Evolutionary conservation across 1,284 basidiomycete species (phyloP).

Genomic region (Bjerkandera adusta): DNA sequence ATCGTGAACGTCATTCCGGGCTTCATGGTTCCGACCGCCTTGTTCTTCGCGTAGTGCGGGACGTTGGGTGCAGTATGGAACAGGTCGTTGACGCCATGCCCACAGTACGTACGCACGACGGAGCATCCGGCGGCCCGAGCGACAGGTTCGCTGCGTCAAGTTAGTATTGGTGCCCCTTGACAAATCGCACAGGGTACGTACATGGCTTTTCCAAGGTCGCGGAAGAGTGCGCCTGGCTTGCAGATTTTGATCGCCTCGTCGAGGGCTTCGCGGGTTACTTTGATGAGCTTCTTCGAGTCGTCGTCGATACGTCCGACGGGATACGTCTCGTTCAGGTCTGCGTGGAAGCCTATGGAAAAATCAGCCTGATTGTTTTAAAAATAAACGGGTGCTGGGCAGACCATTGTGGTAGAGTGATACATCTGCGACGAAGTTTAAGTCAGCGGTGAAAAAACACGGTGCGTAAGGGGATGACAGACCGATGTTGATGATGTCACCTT

Average conservation of each 20-base stretch:
- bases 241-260: slow-evolving; percentile 89
- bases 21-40: slow-evolving; percentile 81
- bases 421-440: slow-evolving; percentile 37
- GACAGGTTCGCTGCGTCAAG: slow-evolving; percentile 66
- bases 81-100: slow-evolving; percentile 86
- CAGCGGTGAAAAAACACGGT: neutral
- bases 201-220: slow-evolving; percentile 83
- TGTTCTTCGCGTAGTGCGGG: slow-evolving; percentile 88
- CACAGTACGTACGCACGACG: slow-evolving; percentile 86
- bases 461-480: slow-evolving; percentile 42
- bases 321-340: slow-evolving; percentile 89
- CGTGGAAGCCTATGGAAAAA: slow-evolving; percentile 71
- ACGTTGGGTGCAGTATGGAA: slow-evolving; percentile 79
- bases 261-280: slow-evolving; percentile 75
- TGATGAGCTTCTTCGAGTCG: slow-evolving; percentile 80
- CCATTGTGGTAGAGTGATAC: slow-evolving; percentile 70
- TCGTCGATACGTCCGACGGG: slow-evolving; percentile 86
- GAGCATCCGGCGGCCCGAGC: slow-evolving; percentile 79
- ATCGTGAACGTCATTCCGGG: slow-evolving; percentile 66
- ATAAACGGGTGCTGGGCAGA: slow-evolving; percentile 25
- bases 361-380: slow-evolving; percentile 7
- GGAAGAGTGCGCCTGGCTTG: slow-evolving; percentile 86
- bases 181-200: slow-evolving; percentile 35
- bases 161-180: neutral
- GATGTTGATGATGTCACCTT: slow-evolving; percentile 94